A percentile compares a stretch with the other conserved stretches of the same genome.
These are phyloP conservation scores for Scheffersomyces ergatensis DNA, from an alignment of 805 yeast species.

Conservation along the genomic window DNA sequence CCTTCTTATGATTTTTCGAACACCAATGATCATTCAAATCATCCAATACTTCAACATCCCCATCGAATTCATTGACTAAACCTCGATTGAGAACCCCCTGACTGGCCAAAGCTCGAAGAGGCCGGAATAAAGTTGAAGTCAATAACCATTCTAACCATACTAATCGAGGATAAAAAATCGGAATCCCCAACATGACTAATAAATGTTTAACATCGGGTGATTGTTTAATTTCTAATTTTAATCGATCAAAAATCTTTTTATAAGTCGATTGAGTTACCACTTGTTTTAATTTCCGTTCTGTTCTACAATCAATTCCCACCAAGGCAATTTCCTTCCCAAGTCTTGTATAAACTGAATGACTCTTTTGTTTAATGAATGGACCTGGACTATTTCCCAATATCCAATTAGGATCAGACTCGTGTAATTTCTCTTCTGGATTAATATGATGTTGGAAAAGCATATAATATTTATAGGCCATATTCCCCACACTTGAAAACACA, in stretches of 20 bases:
- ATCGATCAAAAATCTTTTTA: conserved; percentile 54
- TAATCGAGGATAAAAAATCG: conserved; percentile 90
- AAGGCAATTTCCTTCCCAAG: conserved; percentile 73
- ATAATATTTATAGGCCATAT: conserved; percentile 78
- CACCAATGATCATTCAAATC: conserved; percentile 98
- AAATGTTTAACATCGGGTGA: conserved; percentile 68
- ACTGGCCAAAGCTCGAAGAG: conserved; percentile 58
- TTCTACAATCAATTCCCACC: conserved; percentile 87
- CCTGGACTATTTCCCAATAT: conserved; percentile 57
- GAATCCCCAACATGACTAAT: conserved; percentile 85
- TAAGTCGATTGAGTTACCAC: conserved; percentile 60
- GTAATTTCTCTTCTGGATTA: conserved; percentile 40
- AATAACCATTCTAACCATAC: conserved; percentile 85
- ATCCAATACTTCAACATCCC: conserved; percentile 85
- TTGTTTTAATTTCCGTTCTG: conserved; percentile 71
- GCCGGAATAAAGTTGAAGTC: conserved; percentile 56
- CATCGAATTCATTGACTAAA: conserved; percentile 87
- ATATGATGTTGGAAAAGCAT: conserved; percentile 90
- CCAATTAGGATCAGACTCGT: conserved; percentile 53
- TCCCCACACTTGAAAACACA: conserved; percentile 71
- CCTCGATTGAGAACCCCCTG: conserved; percentile 64
- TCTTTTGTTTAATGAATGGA: conserved; percentile 63
- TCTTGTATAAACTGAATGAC: conserved; percentile 69
- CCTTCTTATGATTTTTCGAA: conserved; percentile 78
- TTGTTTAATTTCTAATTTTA: conserved; percentile 50